These are phyloP conservation scores for Solanum tacnaense DNA, from an alignment of 257 asterid species.

Conservation along the genomic window DNA sequence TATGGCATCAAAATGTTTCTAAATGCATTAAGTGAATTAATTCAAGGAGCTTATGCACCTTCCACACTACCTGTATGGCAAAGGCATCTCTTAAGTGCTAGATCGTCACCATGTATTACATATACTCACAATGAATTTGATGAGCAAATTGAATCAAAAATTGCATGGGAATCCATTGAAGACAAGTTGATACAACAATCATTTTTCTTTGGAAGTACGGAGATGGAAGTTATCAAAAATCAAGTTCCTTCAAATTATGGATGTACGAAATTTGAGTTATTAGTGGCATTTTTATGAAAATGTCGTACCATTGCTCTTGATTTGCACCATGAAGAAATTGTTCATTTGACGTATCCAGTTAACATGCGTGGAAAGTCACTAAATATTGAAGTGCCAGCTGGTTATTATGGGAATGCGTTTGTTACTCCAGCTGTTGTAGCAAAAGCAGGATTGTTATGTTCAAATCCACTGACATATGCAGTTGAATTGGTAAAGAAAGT, in stretches of 20 bases:
- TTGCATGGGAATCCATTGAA: background rate
- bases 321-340: too few species aligned
- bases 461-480: background rate
- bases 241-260: background rate
- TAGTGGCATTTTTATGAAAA: constrained; percentile 1
- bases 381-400: too few species aligned
- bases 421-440: too few species aligned
- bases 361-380: too few species aligned
- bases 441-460: background rate
- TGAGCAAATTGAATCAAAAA: background rate
- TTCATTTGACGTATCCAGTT: too few species aligned
- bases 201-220: constrained; percentile 1
- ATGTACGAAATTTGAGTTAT: background rate
- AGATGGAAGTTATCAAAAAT: background rate
- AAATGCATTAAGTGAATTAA: background rate
- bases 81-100: background rate
- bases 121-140: constrained; percentile 10
- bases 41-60: background rate
- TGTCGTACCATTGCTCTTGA: background rate
- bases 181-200: background rate
- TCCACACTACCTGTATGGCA: constrained; percentile 9
- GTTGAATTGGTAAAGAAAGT: background rate
- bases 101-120: background rate
- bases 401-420: too few species aligned
- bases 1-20: background rate